These are phyloP conservation scores for Novymonas esmeraldas DNA, from an alignment of 208 protist genomes.

Conservation along the genomic window DNA sequence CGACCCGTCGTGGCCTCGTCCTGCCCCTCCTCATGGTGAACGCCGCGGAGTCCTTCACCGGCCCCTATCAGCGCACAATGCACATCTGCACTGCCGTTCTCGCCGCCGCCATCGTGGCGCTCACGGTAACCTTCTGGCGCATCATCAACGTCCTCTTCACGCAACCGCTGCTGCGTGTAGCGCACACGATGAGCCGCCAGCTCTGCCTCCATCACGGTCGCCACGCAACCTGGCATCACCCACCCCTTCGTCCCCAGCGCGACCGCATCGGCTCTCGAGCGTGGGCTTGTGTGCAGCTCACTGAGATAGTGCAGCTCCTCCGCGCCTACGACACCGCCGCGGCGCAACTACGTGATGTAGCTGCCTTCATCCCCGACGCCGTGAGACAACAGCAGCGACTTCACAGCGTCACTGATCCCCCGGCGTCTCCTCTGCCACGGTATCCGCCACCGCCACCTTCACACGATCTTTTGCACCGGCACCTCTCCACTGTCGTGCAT, in stretches of 20 bases:
- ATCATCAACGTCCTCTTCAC: slow-evolving; percentile 6
- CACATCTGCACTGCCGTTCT: slow-evolving; percentile 1
- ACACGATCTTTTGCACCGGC: no score
- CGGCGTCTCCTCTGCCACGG: no score
- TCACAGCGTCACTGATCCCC: background rate
- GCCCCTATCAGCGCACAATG: slow-evolving; percentile 1
- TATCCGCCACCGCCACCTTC: background rate
- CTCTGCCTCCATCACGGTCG: no score
- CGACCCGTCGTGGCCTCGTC: background rate
- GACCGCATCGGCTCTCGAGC: background rate
- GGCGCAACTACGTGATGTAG: slow-evolving; percentile 12
- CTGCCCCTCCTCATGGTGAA: slow-evolving; percentile 10
- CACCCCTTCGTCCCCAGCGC: background rate
- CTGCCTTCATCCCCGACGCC: slow-evolving; percentile 18
- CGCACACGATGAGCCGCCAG: no score
- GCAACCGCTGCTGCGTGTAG: slow-evolving; percentile 4
- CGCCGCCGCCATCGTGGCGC: background rate
- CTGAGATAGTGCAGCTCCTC: slow-evolving; percentile 9
- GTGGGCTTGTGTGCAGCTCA: background rate
- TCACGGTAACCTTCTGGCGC: slow-evolving; percentile 5
- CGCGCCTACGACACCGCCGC: slow-evolving; percentile 13
- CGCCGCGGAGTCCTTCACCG: background rate
- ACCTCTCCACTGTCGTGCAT: slow-evolving; percentile 25
- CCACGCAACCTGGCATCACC: no score
- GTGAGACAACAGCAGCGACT: background rate